Percentiles rank a stretch among this genome's conserved stretches.
phyloP scores from a whole-genome alignment of 2,329 filamentous ascomycete genomes.

The Xylaria sp. region DNA sequence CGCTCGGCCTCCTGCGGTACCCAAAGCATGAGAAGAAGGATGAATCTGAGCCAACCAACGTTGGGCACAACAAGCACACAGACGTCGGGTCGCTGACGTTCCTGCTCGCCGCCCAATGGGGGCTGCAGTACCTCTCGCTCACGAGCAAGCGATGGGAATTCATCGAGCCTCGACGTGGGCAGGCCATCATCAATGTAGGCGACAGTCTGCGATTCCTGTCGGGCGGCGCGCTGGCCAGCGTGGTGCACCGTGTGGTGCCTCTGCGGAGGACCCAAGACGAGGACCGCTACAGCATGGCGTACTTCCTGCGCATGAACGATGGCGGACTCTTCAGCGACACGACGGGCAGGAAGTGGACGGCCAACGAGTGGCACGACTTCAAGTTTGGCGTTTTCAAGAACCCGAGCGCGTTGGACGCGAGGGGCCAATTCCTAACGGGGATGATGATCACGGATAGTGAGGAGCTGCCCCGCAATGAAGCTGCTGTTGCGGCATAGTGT shows the following conservation, averaged over 20 bases:
- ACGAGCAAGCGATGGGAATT: background rate
- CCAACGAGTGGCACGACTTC: background rate
- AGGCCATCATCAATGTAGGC: conserved; percentile 14
- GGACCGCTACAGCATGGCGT: conserved; percentile 4
- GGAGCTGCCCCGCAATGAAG: too few relatives aligned
- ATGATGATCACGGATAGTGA: too few relatives aligned
- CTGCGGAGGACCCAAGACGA: background rate
- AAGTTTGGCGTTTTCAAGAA: background rate
- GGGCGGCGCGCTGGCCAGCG: background rate
- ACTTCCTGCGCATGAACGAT: background rate
- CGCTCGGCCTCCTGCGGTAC: too few relatives aligned
- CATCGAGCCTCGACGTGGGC: background rate
- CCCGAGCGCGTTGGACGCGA: too few relatives aligned
- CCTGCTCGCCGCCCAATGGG: conserved; percentile 60
- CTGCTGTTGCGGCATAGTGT: too few relatives aligned
- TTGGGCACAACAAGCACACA: conserved; percentile 57
- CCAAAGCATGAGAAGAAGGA: too few relatives aligned
- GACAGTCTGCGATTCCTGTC: conserved; percentile 12
- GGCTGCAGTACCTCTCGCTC: conserved; percentile 53
- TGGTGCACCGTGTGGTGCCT: conserved; percentile 4
- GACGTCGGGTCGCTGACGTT: conserved; percentile 60
- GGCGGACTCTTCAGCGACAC: background rate
- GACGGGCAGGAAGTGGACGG: background rate
- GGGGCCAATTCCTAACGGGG: too few relatives aligned
- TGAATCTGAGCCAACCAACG: background rate